These are phyloP conservation scores for Papilionanthe hybrid DNA, from an alignment of 116 monocot genomes.

Conservation along the genomic window DNA sequence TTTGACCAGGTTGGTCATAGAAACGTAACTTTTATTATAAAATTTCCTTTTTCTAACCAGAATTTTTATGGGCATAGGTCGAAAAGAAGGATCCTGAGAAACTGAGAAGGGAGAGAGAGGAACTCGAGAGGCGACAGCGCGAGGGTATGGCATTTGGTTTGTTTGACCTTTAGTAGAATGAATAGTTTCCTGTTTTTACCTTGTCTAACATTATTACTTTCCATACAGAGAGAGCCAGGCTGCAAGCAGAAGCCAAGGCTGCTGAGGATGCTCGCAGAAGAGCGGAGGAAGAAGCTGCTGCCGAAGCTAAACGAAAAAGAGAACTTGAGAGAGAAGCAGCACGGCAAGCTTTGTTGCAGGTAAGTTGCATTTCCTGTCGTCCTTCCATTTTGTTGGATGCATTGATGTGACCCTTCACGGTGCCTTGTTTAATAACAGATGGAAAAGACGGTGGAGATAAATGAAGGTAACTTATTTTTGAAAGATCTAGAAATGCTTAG, in stretches of 20 bases:
- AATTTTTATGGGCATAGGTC: constrained; percentile 30
- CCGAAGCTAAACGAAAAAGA: constrained; percentile 70
- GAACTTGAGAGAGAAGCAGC: constrained; percentile 91
- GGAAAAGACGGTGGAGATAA: constrained; percentile 78
- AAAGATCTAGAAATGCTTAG: constrained; percentile 87
- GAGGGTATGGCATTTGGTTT: constrained; percentile 37
- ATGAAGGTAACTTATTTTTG: constrained; percentile 49
- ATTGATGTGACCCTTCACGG: background rate
- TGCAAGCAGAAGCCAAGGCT: constrained; percentile 89
- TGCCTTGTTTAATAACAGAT: constrained; percentile 34
- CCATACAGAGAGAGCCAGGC: constrained; percentile 56
- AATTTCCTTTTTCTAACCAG: background rate
- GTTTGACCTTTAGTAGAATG: background rate
- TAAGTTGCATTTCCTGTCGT: constrained; percentile 5
- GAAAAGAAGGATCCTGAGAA: constrained; percentile 83
- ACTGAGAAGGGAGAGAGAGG: constrained; percentile 61
- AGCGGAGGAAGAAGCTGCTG: constrained; percentile 64
- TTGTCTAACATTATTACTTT: background rate
- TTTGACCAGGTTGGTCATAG: constrained; percentile 61
- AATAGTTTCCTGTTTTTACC: background rate
- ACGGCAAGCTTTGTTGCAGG: constrained; percentile 83
- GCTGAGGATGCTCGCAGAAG: constrained; percentile 59
- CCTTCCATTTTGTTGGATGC: background rate
- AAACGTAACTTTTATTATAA: background rate
- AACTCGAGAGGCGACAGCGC: constrained; percentile 68